Evolutionary conservation across 495 filamentous ascomycete genomes (phyloP).

Genomic region (Usnea hakonensis): DNA sequence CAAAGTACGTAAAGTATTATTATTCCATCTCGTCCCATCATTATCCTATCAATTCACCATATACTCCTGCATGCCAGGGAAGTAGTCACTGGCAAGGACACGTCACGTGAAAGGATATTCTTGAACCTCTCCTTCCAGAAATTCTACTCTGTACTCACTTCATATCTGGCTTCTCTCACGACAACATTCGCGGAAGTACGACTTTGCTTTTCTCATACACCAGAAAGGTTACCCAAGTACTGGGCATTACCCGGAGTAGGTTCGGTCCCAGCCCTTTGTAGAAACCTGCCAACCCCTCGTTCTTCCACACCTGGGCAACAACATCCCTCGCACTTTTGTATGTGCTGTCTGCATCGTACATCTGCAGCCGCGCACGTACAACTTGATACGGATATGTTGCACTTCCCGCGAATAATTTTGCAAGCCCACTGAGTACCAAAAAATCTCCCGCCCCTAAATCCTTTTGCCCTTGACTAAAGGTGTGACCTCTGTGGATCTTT

Average conservation of each 20-base stretch:
- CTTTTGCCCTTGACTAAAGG: conserved; percentile 18
- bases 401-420: conserved; percentile 79
- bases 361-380: conserved; percentile 77
- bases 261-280: conserved; percentile 91
- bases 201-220: conserved; percentile 90
- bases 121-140: background rate
- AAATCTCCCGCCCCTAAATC: conserved; percentile 67
- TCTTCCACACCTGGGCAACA: conserved; percentile 59
- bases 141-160: background rate
- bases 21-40: no score
- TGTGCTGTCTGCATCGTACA: conserved; percentile 62
- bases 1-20: no score
- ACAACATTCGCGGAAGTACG: conserved; percentile 6
- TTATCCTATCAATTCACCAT: no score
- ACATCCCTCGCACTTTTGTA: conserved; percentile 71
- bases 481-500: conserved; percentile 49
- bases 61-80: background rate
- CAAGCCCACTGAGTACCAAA: conserved; percentile 65
- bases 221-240: conserved; percentile 95
- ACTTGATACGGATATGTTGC: conserved; percentile 94
- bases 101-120: background rate
- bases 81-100: background rate
- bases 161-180: background rate
- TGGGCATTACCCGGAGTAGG: conserved; percentile 78
- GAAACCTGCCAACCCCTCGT: conserved; percentile 76